Evolutionary conservation across 169 alveolate species (phyloP).

Genomic region (Plasmodium cynomolgi): DNA sequence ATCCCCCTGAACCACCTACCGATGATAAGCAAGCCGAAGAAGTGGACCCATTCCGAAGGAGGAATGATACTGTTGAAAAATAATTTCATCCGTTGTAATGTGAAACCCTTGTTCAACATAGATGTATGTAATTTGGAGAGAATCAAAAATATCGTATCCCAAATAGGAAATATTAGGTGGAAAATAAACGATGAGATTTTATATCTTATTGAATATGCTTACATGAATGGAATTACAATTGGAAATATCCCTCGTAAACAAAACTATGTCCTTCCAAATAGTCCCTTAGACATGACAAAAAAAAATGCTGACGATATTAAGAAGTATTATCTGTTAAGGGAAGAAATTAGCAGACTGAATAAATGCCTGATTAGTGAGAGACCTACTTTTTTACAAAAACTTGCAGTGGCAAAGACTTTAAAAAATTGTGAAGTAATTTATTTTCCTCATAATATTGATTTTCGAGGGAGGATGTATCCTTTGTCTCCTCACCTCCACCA

Average conservation of each 20-base stretch:
- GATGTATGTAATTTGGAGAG: constrained; percentile 81
- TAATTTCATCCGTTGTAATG: constrained; percentile 80
- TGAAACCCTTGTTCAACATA: constrained; percentile 78
- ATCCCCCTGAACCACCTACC: constrained; percentile 81
- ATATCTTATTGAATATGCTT: constrained; percentile 67
- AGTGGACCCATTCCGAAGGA: constrained; percentile 77
- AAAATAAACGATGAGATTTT: constrained; percentile 77
- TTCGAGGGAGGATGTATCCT: constrained; percentile 98
- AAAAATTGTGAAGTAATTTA: constrained; percentile 87
- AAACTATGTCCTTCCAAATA: constrained; percentile 59
- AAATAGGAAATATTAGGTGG: constrained; percentile 82
- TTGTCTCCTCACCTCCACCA: constrained; percentile 96
- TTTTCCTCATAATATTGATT: constrained; percentile 97
- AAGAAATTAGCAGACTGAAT: constrained; percentile 75
- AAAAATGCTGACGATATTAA: constrained; percentile 36
- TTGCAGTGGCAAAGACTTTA: constrained; percentile 90
- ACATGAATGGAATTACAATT: constrained; percentile 70
- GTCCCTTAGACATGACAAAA: constrained; percentile 37
- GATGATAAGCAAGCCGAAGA: constrained; percentile 84
- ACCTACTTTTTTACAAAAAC: constrained; percentile 81
- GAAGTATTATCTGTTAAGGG: constrained; percentile 40
- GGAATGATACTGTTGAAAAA: constrained; percentile 80
- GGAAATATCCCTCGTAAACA: constrained; percentile 45
- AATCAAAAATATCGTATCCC: constrained; percentile 77
- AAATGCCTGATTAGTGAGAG: constrained; percentile 80